Evolutionary conservation across 2,329 filamentous ascomycete species (phyloP), one percentile per base, ranked within the genome.

Genomic region (Penicillium freii): DNA sequence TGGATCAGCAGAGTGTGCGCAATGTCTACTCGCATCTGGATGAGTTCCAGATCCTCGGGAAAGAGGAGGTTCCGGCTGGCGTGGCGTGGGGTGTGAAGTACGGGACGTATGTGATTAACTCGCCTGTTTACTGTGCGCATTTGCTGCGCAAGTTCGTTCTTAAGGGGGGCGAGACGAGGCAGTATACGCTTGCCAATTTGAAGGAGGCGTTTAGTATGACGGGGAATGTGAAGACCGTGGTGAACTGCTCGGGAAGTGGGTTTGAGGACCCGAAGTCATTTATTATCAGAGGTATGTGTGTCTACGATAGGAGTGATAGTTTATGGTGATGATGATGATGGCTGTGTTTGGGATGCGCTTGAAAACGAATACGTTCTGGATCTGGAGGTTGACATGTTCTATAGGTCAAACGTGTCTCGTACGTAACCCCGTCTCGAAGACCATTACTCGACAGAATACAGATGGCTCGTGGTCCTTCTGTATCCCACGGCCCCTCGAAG

Each of bases 391-490:
- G n/a, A 42, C 48, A 19, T 49, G 6, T 36, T 17, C 4, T 39
- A 2, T 47, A 75, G 76, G 78, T 27, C 78, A 80, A 73, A 80
- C 77, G 5, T 77, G 77, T 51, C 75, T 84, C 13, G 74, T 81
- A 9, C 72, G 73, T 10, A 81, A 81, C 46, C 69, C 73, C 3
- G 75, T 74, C 56, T 62, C 73, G 3, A 73, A 73, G 51, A 81
- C 72, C 0, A 76, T 89, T 21, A 89, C 87, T 3, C 78, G 82
- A 27, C 84, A 89, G 62, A 82, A 84, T 64, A 77, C 78, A 0
- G 85, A 88, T 66, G 86, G 86, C 0, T 80, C 77, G 9, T 87
- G 85, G 84, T 80, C 81, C 0, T 88, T 88, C 61, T 80, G 81
- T 45, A 83, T 89, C 6, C 85, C 86, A 0, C 80, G 87, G 2